phyloP scores from a whole-genome alignment of 805 yeast species.

The Jamesozyma rosinii region DNA sequence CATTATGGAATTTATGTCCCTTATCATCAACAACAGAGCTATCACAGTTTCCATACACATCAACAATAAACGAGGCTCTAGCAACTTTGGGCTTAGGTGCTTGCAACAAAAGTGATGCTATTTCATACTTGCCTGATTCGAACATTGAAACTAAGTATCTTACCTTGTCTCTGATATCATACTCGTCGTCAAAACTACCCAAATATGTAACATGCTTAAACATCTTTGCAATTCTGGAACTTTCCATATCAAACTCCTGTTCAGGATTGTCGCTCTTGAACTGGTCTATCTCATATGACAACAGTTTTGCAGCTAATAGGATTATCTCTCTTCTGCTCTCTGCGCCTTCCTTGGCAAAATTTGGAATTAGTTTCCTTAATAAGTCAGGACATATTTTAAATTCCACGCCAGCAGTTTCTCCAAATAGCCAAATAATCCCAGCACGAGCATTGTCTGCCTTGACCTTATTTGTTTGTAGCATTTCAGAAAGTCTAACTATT shows the following conservation, averaged over 20 bases:
- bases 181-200: slow-evolving; percentile 62
- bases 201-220: slow-evolving; percentile 54
- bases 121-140: slow-evolving; percentile 41
- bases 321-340: slow-evolving; percentile 63
- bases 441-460: slow-evolving; percentile 53
- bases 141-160: slow-evolving; percentile 60
- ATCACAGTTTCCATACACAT: neutral
- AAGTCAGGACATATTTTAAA: slow-evolving; percentile 64
- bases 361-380: slow-evolving; percentile 46
- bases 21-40: neutral
- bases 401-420: slow-evolving; percentile 54
- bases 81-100: slow-evolving; percentile 52
- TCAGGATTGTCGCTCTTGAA: slow-evolving; percentile 15
- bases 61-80: neutral
- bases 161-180: slow-evolving; percentile 79
- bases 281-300: slow-evolving; percentile 45
- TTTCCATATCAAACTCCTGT: slow-evolving; percentile 25
- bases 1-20: neutral
- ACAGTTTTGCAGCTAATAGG: slow-evolving; percentile 63
- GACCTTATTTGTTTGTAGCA: slow-evolving; percentile 21
- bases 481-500: slow-evolving; percentile 41
- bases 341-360: slow-evolving; percentile 46
- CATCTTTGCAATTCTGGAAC: slow-evolving; percentile 38
- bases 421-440: slow-evolving; percentile 82
- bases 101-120: slow-evolving; percentile 63